Base-by-base conservation (phyloP, 495 filamentous ascomycete species). In the Penicillium maclennaniae region DNA sequence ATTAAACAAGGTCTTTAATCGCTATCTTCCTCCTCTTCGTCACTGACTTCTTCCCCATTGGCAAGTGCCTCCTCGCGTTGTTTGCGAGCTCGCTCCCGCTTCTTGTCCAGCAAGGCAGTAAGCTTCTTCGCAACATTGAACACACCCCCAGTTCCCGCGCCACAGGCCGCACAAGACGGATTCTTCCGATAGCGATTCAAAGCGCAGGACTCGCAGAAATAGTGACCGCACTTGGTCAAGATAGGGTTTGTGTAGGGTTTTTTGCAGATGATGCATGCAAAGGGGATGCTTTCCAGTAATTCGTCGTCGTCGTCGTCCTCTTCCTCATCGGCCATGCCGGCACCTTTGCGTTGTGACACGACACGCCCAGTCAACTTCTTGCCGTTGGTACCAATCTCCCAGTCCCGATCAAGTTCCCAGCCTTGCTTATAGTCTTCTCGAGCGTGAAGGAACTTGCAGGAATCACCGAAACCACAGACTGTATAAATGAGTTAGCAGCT, bases 381-480 rank as follows among this genome's bases (percentile, higher is more conserved):
- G 20, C 87, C 86, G 57, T 91, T 90, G 6, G 83, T 89, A 3
- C 80, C 82, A 27, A 81, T 84, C 65, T 97, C 93, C 93, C 93
- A 98, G 19, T 97, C 95, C 12, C 79, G 76, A 67, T 98, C 93
- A 10, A 97, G 73, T 62, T 97, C 89, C 95, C 95, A 98, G 2
- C 93, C 93, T 69, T 90, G 86, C 43, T 89, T 87, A 64, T 95
- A 92, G 68, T 93, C 88, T 58, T 95, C 89, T 10, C 95, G 80
- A 1, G 83, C 82, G 62, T 98, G 92, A 2, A 92, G 67, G 71
- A 89, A 97, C 65, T 92, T 95, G 73, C 91, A 95, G n/a, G 69
- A 81, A 52, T 91, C 72, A 6, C 70, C 68, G 45, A 87, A 92
- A 1, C 87, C 89, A 63, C 87, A 92, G 67, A 47, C 31, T 34